Percentiles rank a stretch among this genome's conserved stretches.
Evolutionary conservation across 257 asterid genomes (phyloP).

Genomic region (Solanum arcanum): DNA sequence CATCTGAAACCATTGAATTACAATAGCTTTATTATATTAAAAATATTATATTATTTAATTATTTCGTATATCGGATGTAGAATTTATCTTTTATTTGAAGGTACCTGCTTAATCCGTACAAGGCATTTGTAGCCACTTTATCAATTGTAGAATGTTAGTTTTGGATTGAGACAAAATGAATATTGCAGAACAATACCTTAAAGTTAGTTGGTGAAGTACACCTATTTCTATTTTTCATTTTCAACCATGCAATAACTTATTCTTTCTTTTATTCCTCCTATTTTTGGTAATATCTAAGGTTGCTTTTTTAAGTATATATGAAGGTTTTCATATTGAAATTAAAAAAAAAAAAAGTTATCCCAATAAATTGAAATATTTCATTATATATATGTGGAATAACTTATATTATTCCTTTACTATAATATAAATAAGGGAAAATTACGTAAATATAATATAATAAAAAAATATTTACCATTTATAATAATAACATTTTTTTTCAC

Average conservation of each 20-base stretch:
- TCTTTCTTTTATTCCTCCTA: neutral
- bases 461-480: too few relatives aligned
- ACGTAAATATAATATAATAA: too few relatives aligned
- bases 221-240: neutral
- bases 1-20: too few relatives aligned
- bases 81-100: neutral
- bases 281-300: neutral
- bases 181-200: neutral
- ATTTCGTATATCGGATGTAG: too few relatives aligned
- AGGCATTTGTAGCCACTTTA: neutral
- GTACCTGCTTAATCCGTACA: neutral
- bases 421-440: too few relatives aligned
- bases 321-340: neutral
- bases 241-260: neutral
- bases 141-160: neutral
- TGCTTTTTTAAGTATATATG: neutral
- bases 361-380: neutral
- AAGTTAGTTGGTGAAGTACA: neutral
- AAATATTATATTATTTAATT: too few relatives aligned
- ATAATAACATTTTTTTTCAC: too few relatives aligned
- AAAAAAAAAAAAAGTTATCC: neutral
- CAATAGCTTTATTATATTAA: too few relatives aligned
- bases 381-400: neutral
- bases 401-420: too few relatives aligned
- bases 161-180: neutral